These are phyloP conservation scores for Haplographium delicatum DNA, from an alignment of 495 filamentous ascomycete species.

Conservation along the genomic window DNA sequence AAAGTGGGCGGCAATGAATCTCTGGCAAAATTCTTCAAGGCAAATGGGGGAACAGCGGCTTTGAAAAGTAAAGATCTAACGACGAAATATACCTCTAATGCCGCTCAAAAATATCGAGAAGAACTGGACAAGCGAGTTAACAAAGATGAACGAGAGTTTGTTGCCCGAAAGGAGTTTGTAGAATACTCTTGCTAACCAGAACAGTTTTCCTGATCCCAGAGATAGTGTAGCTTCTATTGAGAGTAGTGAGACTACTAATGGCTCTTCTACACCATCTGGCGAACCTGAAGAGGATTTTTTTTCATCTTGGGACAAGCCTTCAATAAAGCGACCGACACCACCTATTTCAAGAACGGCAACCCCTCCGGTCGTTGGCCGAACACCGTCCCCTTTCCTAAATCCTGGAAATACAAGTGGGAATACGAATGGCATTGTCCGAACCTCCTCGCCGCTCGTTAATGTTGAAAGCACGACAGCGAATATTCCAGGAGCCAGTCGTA, in stretches of 20 bases:
- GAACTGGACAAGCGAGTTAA: conserved; percentile 80
- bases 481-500: conserved; percentile 59
- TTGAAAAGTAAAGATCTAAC: conserved; percentile 93
- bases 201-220: conserved; percentile 74
- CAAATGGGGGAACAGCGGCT: conserved; percentile 88
- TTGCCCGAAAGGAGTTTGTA: conserved; percentile 15
- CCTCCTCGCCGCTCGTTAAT: conserved; percentile 74
- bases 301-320: conserved; percentile 96
- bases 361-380: conserved; percentile 78
- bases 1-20: conserved; percentile 98
- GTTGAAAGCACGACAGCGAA: conserved; percentile 43
- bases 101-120: conserved; percentile 93
- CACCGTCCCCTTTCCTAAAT: conserved; percentile 82
- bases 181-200: neutral
- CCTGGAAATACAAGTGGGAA: conserved; percentile 47
- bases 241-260: conserved; percentile 52
- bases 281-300: conserved; percentile 94
- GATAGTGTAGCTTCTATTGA: too few relatives aligned
- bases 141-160: too few relatives aligned
- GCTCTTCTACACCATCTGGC: conserved; percentile 63
- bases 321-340: conserved; percentile 94
- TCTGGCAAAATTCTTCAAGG: conserved; percentile 95
- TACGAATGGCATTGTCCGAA: conserved; percentile 57
- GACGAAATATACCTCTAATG: conserved; percentile 88
- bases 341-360: conserved; percentile 89